Evolutionary conservation across 192 early-diverging fungal species (phyloP).

Genomic region (Funneliformis mosseae): DNA sequence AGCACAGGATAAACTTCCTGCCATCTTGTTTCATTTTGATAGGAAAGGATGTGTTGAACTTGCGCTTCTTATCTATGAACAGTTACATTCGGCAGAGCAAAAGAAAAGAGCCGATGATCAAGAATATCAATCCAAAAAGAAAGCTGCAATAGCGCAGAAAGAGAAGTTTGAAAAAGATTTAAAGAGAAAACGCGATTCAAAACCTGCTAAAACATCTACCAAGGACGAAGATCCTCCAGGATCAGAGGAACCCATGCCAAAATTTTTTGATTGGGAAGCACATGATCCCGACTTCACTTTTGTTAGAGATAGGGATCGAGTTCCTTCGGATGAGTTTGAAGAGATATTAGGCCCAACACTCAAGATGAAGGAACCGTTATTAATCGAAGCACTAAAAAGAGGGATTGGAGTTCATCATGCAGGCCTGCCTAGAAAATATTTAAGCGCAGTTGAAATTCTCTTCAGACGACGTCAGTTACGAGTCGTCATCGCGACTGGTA

Average conservation of each 20-base stretch:
- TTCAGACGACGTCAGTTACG: constrained; percentile 42
- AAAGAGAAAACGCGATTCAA: neutral
- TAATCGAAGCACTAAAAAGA: constrained; percentile 40
- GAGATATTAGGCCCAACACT: neutral
- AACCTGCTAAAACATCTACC: constrained; percentile 5
- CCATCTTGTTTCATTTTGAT: constrained; percentile 50
- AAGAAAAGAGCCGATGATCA: constrained; percentile 36
- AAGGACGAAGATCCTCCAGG: neutral
- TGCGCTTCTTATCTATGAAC: constrained; percentile 25
- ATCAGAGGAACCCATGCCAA: neutral
- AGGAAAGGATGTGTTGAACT: constrained; percentile 37
- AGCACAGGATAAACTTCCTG: constrained; percentile 44
- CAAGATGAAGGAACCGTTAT: neutral
- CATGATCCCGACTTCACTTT: constrained; percentile 43
- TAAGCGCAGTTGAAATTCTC: constrained; percentile 41
- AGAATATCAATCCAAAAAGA: constrained; percentile 35
- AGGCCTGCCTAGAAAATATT: constrained; percentile 40
- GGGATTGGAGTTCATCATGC: constrained; percentile 50
- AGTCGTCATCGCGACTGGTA: constrained; percentile 47
- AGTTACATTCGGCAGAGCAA: constrained; percentile 35
- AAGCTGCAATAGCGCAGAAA: constrained; percentile 30
- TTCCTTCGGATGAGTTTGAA: constrained; percentile 34
- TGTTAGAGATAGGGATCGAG: constrained; percentile 6
- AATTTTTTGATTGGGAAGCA: constrained; percentile 40
- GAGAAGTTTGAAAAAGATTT: constrained; percentile 26